These are phyloP conservation scores for Platismatia glauca DNA, from an alignment of 495 filamentous ascomycete genomes.

Conservation along the genomic window DNA sequence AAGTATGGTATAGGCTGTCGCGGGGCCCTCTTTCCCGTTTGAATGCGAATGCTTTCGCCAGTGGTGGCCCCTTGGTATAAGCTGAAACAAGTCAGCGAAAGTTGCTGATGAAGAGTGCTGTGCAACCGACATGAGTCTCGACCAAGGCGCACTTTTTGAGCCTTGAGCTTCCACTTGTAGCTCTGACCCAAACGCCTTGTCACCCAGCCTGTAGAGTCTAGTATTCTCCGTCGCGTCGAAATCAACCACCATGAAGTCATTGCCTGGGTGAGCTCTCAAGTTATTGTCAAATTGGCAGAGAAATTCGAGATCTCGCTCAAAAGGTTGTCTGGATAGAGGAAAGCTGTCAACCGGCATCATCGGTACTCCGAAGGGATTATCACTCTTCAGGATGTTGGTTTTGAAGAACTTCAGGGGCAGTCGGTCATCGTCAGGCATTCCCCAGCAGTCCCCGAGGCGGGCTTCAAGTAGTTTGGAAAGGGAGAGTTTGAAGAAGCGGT, in stretches of 20 bases:
- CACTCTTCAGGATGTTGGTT: constrained; percentile 7
- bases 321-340: constrained; percentile 2
- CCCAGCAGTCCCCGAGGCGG: constrained; percentile 19
- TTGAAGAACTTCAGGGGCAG: constrained; percentile 22
- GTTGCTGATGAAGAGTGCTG: neutral
- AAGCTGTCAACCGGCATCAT: neutral
- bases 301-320: constrained; percentile 16
- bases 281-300: constrained; percentile 21
- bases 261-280: constrained; percentile 15
- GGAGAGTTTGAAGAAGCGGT: constrained; percentile 14
- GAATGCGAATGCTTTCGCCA: constrained; percentile 19
- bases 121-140: constrained; percentile 20
- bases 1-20: constrained; percentile 24
- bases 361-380: constrained; percentile 5
- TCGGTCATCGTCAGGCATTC: constrained; percentile 21
- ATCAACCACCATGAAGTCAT: constrained; percentile 24
- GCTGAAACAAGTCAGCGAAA: constrained; percentile 13
- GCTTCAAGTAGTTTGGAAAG: constrained; percentile 11
- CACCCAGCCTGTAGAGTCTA: constrained; percentile 21
- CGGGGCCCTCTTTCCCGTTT: constrained; percentile 1
- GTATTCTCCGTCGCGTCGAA: constrained; percentile 19
- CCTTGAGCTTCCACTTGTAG: constrained; percentile 16
- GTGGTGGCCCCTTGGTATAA: constrained; percentile 25
- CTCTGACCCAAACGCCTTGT: constrained; percentile 19
- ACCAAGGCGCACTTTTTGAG: constrained; percentile 17